phyloP scores from a whole-genome alignment of 352 stramenopile species.

The Hyaloperonospora brassicae region DNA sequence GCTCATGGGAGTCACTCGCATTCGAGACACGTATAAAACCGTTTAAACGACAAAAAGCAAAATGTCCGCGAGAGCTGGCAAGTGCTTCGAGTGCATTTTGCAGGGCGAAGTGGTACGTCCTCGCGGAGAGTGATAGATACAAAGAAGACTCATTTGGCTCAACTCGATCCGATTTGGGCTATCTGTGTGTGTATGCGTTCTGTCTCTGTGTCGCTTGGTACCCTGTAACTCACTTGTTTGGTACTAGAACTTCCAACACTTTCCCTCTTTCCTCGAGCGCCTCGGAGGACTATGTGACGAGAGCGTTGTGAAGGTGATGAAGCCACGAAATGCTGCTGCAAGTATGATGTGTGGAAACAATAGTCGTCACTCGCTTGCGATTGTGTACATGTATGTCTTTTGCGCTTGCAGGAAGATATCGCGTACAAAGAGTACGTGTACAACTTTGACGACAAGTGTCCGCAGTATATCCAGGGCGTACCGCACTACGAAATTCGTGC shows the following conservation, averaged over 20 bases:
- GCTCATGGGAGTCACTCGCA: not conserved
- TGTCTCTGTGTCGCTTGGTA: not conserved
- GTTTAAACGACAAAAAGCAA: not conserved
- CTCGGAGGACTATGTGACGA: conserved; percentile 68
- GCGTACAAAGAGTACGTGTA: conserved; percentile 87
- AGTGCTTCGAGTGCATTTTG: conserved; percentile 78
- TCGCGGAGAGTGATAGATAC: too few relatives aligned
- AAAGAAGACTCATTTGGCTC: too few relatives aligned
- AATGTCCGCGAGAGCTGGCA: conserved; percentile 52
- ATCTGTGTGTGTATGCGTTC: too few relatives aligned
- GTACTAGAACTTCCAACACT: conserved; percentile 71
- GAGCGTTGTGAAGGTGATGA: conserved; percentile 58
- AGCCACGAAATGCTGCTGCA: not conserved
- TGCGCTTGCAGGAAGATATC: conserved; percentile 53
- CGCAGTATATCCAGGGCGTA: conserved; percentile 80
- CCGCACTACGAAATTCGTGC: conserved; percentile 78
- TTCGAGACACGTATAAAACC: too few relatives aligned
- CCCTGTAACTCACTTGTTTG: not conserved
- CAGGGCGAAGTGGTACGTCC: conserved; percentile 74
- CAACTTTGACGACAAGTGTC: conserved; percentile 84
- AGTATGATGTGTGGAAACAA: too few relatives aligned
- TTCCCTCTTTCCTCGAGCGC: conserved; percentile 73
- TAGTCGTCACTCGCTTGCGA: too few relatives aligned
- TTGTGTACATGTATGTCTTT: not conserved
- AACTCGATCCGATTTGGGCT: too few relatives aligned